Evolutionary conservation across 805 yeast species (phyloP).

Genomic region (Starmerella apis): DNA sequence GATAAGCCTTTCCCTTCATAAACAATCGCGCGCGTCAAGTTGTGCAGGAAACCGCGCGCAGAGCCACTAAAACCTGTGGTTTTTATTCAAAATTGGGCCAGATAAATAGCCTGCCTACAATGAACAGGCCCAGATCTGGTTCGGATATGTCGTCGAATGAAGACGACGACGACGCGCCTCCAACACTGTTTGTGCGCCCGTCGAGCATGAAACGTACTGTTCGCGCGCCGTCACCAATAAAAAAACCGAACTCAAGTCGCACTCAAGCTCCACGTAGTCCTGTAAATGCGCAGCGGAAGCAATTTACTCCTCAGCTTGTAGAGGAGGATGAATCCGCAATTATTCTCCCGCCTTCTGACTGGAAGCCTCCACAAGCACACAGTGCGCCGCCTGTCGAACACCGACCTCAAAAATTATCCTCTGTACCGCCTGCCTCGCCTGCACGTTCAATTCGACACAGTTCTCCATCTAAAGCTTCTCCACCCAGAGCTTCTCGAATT

Average conservation of each 20-base stretch:
- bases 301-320: neutral
- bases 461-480: too few species aligned
- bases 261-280: neutral
- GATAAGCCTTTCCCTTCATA: neutral
- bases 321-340: neutral
- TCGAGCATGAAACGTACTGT: neutral
- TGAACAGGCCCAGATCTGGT: neutral
- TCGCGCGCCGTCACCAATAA: neutral
- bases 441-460: too few species aligned
- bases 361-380: neutral
- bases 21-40: neutral
- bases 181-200: neutral
- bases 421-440: too few species aligned
- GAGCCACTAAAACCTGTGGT: neutral
- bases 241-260: neutral
- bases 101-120: neutral
- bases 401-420: too few species aligned
- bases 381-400: neutral
- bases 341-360: neutral
- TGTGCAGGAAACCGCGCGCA: neutral
- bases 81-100: neutral
- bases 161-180: slow-evolving; percentile 4
- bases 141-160: slow-evolving; percentile 1
- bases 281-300: neutral
- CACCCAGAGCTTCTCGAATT: too few species aligned